phyloP scores from a whole-genome alignment of 106 monocot genomes.

The Apostasia ramifera region DNA sequence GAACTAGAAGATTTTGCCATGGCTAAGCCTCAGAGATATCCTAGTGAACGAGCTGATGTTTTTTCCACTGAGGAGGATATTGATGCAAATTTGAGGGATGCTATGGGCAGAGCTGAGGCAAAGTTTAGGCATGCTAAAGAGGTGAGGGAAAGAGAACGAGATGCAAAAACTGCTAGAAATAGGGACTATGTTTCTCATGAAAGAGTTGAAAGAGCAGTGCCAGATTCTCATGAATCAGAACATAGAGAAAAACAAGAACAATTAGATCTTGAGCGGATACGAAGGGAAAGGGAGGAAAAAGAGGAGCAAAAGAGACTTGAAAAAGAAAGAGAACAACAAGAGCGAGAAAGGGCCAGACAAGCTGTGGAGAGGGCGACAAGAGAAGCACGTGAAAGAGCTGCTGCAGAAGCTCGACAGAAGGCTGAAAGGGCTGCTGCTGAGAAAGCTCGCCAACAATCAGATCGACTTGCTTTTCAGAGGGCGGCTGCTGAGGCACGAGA shows the following conservation, averaged over 20 bases:
- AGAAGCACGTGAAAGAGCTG: conserved; percentile 93
- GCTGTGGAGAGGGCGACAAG: conserved; percentile 77
- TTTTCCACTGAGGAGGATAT: conserved; percentile 39
- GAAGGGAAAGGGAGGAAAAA: conserved; percentile 62
- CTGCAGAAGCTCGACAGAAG: conserved; percentile 62
- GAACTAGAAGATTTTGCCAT: conserved; percentile 78
- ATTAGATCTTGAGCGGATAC: conserved; percentile 39
- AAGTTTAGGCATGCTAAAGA: conserved; percentile 86
- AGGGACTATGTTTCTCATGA: conserved; percentile 32
- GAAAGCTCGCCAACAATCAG: conserved; percentile 50
- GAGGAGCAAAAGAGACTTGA: conserved; percentile 66
- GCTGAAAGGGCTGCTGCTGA: conserved; percentile 49
- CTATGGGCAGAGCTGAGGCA: conserved; percentile 70
- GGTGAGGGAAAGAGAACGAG: conserved; percentile 71
- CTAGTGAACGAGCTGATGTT: conserved; percentile 24
- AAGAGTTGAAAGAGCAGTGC: conserved; percentile 26
- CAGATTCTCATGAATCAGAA: conserved; percentile 20
- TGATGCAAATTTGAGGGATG: conserved; percentile 74
- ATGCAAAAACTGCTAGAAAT: conserved; percentile 33
- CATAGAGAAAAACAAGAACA: conserved; percentile 43
- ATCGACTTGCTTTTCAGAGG: conserved; percentile 61
- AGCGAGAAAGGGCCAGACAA: conserved; percentile 54
- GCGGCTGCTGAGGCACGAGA: conserved; percentile 62
- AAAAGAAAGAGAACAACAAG: conserved; percentile 47
- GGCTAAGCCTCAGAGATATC: conserved; percentile 37